These are phyloP conservation scores for Hymenoscyphus fructigenus DNA, from an alignment of 2,329 filamentous ascomycete species.

Conservation along the genomic window DNA sequence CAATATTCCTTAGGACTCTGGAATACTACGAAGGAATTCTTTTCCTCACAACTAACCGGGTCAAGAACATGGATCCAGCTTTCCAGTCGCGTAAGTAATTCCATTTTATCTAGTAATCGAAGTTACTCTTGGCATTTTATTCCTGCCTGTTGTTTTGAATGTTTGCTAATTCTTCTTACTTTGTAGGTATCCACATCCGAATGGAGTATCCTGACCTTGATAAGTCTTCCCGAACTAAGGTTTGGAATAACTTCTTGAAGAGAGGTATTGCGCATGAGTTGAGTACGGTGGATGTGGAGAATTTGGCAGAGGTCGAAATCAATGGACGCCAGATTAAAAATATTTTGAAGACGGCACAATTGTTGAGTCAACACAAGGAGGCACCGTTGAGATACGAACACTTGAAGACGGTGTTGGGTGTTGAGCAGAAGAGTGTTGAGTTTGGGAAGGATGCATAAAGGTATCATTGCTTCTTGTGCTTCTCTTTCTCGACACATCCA, in stretches of 20 bases:
- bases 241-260: conserved; percentile 25
- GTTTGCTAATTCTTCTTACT: neutral
- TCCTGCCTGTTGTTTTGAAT: neutral
- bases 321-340: conserved; percentile 41
- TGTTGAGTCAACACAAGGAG: conserved; percentile 31
- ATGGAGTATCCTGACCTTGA: conserved; percentile 31
- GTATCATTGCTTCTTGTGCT: too few species aligned
- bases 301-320: conserved; percentile 26
- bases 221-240: conserved; percentile 21
- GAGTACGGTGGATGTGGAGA: conserved; percentile 21
- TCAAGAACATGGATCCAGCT: conserved; percentile 37
- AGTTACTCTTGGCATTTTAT: neutral
- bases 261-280: conserved; percentile 19
- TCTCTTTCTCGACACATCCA: too few species aligned
- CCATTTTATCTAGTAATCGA: neutral
- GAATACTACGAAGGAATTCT: conserved; percentile 41
- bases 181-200: conserved; percentile 31
- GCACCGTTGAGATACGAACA: conserved; percentile 20
- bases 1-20: conserved; percentile 37
- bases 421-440: conserved; percentile 12
- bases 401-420: conserved; percentile 29
- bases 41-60: conserved; percentile 39
- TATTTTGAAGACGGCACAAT: conserved; percentile 35
- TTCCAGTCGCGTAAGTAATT: conserved; percentile 32
- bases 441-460: neutral